phyloP scores from a whole-genome alignment of 2,329 filamentous ascomycete species.

The Colletotrichum incanum region DNA sequence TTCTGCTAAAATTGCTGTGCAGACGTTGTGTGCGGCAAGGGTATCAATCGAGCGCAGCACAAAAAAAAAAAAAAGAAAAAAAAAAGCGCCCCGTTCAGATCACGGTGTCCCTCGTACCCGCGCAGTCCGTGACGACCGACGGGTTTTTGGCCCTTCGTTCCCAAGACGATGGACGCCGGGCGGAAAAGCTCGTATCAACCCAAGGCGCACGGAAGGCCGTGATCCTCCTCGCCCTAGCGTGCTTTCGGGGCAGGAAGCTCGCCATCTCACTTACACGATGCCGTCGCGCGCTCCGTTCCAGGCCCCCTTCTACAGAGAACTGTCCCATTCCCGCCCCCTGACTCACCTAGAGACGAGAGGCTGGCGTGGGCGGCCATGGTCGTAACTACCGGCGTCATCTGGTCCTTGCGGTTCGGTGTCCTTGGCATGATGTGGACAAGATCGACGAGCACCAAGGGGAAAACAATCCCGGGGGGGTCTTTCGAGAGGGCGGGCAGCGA shows the following conservation, averaged over 20 bases:
- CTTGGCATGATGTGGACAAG: conserved; percentile 12
- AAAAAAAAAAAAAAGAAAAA: too few relatives aligned
- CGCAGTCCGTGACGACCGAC: neutral
- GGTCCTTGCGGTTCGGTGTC: conserved; percentile 17
- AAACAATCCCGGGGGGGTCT: neutral
- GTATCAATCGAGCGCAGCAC: neutral
- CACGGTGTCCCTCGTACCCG: neutral
- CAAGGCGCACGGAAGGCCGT: neutral
- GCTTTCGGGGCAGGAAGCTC: neutral
- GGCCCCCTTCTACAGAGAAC: neutral
- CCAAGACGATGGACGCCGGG: conserved; percentile 17
- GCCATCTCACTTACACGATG: conserved; percentile 21
- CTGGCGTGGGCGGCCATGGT: conserved; percentile 1
- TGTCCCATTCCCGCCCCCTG: neutral
- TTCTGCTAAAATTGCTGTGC: conserved; percentile 33
- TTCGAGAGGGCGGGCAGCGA: neutral
- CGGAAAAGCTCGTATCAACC: conserved; percentile 12
- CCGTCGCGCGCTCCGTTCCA: neutral
- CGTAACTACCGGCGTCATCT: conserved; percentile 22
- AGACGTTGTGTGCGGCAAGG: conserved; percentile 15
- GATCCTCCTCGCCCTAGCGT: neutral
- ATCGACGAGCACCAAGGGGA: neutral
- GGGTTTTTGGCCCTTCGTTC: conserved; percentile 5
- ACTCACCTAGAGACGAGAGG: conserved; percentile 22
- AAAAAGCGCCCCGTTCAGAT: neutral